phyloP scores from a whole-genome alignment of 169 alveolate genomes.

The Cryptosporidium tyzzeri region DNA sequence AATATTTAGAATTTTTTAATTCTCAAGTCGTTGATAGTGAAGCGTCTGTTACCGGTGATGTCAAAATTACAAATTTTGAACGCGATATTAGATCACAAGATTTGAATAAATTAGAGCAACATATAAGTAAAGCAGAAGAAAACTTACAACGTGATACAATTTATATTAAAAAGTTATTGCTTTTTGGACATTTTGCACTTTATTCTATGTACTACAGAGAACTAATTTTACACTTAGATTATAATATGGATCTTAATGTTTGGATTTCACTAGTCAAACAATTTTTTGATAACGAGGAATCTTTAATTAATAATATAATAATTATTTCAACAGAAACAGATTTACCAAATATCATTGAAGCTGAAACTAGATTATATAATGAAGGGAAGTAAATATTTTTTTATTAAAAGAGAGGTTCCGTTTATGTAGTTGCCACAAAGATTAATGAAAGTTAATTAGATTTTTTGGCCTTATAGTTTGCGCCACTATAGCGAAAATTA shows the following conservation, averaged over 20 bases:
- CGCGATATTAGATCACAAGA: background rate
- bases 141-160: background rate
- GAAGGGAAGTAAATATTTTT: background rate
- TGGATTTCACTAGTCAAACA: constrained; percentile 24
- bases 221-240: constrained; percentile 24
- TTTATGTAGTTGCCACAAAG: background rate
- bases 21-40: background rate
- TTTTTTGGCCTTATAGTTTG: background rate
- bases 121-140: too few relatives aligned
- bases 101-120: too few relatives aligned
- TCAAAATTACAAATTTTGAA: background rate
- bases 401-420: too few relatives aligned
- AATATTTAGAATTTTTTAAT: background rate
- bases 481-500: background rate
- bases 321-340: background rate
- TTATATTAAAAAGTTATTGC: constrained; percentile 28
- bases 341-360: background rate
- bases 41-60: background rate
- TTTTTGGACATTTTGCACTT: constrained; percentile 23
- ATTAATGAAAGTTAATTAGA: too few relatives aligned
- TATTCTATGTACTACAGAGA: constrained; percentile 11
- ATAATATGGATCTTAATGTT: constrained; percentile 2
- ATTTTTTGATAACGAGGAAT: background rate
- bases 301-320: constrained; percentile 29
- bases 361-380: background rate